Conservation (phyloP, 768 basidiomycete species). For the Russula ochroleuca region DNA sequence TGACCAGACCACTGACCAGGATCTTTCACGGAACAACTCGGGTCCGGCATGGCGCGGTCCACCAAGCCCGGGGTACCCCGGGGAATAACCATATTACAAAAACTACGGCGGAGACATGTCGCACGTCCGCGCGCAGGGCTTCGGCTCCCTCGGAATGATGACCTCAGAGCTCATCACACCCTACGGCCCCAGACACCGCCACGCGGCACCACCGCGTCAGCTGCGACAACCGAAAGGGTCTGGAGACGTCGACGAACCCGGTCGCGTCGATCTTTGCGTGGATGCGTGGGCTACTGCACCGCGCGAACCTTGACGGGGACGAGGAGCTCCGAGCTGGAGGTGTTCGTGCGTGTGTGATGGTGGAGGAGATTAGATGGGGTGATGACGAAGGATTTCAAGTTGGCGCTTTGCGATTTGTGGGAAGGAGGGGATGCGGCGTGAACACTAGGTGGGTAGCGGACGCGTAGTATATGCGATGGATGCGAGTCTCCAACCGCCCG, state of each 20-base stretch:
- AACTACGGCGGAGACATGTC: slow-evolving; percentile 57
- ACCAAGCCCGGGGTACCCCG: too few relatives aligned
- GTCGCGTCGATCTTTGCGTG: slow-evolving; percentile 98
- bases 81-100: too few relatives aligned
- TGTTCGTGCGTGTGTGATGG: slow-evolving; percentile 73
- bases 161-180: slow-evolving; percentile 93
- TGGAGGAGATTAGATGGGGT: slow-evolving; percentile 89
- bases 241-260: slow-evolving; percentile 97
- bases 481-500: too few relatives aligned
- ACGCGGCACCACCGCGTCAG: slow-evolving; percentile 97
- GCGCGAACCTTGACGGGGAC: slow-evolving; percentile 89
- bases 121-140: slow-evolving; percentile 96
- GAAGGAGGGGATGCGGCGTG: slow-evolving; percentile 73
- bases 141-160: slow-evolving; percentile 98
- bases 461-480: too few relatives aligned
- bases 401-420: slow-evolving; percentile 93
- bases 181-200: slow-evolving; percentile 89
- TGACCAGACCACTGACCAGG: too few relatives aligned
- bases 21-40: too few relatives aligned
- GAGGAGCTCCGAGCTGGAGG: slow-evolving; percentile 57
- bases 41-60: too few relatives aligned
- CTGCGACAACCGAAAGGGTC: too few relatives aligned
- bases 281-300: slow-evolving; percentile 91
- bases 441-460: slow-evolving; percentile 99
- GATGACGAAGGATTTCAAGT: slow-evolving; percentile 98